A percentile compares a stretch with the other conserved stretches of the same genome.
Evolutionary conservation across 306 rosid genomes (phyloP).

Genomic region (Datisca glomerata): DNA sequence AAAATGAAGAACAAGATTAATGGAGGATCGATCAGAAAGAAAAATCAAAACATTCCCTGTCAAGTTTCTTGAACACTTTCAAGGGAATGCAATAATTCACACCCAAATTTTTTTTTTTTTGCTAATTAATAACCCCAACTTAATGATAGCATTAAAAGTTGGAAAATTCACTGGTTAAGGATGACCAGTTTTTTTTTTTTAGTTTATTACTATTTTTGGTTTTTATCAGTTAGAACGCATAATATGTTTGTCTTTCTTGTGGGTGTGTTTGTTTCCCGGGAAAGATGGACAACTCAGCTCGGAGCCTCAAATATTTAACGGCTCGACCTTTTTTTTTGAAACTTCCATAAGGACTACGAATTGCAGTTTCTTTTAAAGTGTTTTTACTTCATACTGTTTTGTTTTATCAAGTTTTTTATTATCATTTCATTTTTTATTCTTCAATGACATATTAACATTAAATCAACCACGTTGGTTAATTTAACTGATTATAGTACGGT

Average conservation of each 20-base stretch:
- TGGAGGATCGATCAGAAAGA: neutral
- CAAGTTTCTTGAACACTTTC: conserved; percentile 7
- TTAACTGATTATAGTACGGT: too few species aligned
- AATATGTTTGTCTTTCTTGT: neutral
- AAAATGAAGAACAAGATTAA: neutral
- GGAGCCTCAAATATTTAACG: neutral
- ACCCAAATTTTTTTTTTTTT: too few species aligned
- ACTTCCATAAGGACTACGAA: too few species aligned
- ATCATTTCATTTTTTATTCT: too few species aligned
- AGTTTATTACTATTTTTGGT: conserved; percentile 31
- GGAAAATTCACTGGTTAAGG: too few species aligned
- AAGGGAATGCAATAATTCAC: conserved; percentile 8
- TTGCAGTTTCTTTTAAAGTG: too few species aligned
- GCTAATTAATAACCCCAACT: too few species aligned
- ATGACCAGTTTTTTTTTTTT: conserved; percentile 10
- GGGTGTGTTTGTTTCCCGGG: conserved; percentile 9
- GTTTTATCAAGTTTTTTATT: too few species aligned
- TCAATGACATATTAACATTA: too few species aligned
- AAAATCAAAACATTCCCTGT: conserved; percentile 9
- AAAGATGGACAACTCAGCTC: neutral
- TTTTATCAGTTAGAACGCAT: neutral
- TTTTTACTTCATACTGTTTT: too few species aligned
- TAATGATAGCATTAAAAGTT: too few species aligned
- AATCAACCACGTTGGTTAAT: too few species aligned
- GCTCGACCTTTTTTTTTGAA: conserved; percentile 8